Evolutionary conservation across 169 alveolate species (phyloP), one percentile per base, ranked within the genome.

Genomic region (Plasmodium sp.): DNA sequence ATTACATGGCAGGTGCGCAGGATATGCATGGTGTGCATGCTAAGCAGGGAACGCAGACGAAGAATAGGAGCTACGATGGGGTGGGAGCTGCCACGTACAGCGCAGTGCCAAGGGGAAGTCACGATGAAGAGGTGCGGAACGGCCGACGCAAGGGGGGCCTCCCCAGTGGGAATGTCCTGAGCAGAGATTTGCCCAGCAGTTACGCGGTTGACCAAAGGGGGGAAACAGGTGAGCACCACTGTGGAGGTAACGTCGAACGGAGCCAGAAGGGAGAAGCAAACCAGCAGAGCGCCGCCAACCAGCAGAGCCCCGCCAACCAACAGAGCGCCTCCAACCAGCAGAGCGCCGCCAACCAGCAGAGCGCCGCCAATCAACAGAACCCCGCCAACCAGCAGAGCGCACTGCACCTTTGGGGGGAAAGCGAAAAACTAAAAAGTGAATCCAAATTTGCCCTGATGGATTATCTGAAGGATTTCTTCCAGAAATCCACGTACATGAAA

Each of bases 341-440:
- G n/a, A n/a, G n/a, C n/a, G n/a, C n/a, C n/a, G n/a, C n/a, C n/a
- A n/a, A n/a, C n/a, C n/a, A n/a, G n/a, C n/a, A n/a, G n/a, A n/a
- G n/a, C n/a, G n/a, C n/a, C n/a, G n/a, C n/a, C n/a, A n/a, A n/a
- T n/a, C n/a, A n/a, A n/a, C n/a, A n/a, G n/a, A n/a, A n/a, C n/a
- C n/a, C n/a, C n/a, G n/a, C n/a, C 39, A 48, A 58, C 12, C 31
- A 77, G 27, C 79, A 80, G 33, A 34, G 27, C 34, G 33, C 82
- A 36, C 71, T 79, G 54, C 83, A 79, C 6, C 41, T 88, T 58
- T 79, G 58, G 2, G 94, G 94, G 3, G 39, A 36, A 58, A 79
- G 51, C 58, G 94, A 88, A 88, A 79, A 88, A 58, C 22, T 79
- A 80, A 88, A 88, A 33, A 88, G 94, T 62, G 94, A 88, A 79